Conservation (phyloP, 2,329 filamentous ascomycete species). For the Bipolaris bicolor region DNA sequence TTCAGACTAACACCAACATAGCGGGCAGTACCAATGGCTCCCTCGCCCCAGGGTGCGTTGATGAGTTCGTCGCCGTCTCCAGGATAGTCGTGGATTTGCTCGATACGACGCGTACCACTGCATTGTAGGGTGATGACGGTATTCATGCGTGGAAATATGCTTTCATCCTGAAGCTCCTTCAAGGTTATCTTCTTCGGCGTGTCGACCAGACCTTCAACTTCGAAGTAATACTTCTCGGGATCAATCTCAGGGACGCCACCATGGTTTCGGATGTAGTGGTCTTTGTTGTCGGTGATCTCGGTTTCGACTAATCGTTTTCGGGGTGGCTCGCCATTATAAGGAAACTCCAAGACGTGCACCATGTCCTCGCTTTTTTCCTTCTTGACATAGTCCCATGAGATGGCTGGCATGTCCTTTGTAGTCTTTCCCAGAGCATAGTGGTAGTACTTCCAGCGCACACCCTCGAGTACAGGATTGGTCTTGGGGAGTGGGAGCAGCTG, state of each 20-base stretch:
- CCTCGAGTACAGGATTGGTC: slow-evolving; percentile 53
- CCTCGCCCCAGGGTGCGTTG: slow-evolving; percentile 53
- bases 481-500: slow-evolving; percentile 52
- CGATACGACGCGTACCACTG: slow-evolving; percentile 70
- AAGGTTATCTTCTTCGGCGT: slow-evolving; percentile 64
- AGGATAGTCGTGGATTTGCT: slow-evolving; percentile 69
- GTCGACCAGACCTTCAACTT: slow-evolving; percentile 66
- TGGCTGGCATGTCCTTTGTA: slow-evolving; percentile 58
- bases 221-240: slow-evolving; percentile 59
- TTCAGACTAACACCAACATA: slow-evolving; percentile 71
- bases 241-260: slow-evolving; percentile 73
- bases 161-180: slow-evolving; percentile 66
- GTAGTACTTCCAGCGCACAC: slow-evolving; percentile 56
- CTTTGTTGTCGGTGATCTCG: slow-evolving; percentile 65
- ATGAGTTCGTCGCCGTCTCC: slow-evolving; percentile 69
- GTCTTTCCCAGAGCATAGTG: slow-evolving; percentile 53
- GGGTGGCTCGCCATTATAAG: slow-evolving; percentile 56
- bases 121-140: slow-evolving; percentile 70
- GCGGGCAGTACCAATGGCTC: slow-evolving; percentile 69
- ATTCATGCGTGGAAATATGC: slow-evolving; percentile 64
- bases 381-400: slow-evolving; percentile 56
- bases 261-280: slow-evolving; percentile 75
- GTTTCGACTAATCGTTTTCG: slow-evolving; percentile 61
- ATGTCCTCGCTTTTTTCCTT: slow-evolving; percentile 56
- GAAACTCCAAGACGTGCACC: slow-evolving; percentile 56